A percentile compares a stretch with the other conserved stretches of the same genome.
Conservation (phyloP, 192 early-diverging fungal genomes). For the Coemansia asiatica region DNA sequence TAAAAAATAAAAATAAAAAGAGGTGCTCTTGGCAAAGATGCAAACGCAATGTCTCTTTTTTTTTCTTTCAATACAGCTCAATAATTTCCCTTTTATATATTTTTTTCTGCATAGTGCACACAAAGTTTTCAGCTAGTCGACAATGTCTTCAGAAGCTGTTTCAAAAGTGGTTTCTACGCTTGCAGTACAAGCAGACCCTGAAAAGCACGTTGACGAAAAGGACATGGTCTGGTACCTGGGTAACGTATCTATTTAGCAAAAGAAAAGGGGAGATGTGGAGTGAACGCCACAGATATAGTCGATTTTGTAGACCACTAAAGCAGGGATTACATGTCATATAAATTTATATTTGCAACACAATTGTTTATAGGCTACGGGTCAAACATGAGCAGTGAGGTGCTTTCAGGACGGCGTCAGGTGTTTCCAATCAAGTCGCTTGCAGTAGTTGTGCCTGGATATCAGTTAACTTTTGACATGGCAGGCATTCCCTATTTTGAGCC, state of each 20-base stretch:
- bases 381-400: constrained; percentile 52
- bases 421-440: constrained; percentile 34
- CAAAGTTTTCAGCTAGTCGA: not conserved
- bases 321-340: not conserved
- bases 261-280: no score
- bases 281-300: not conserved
- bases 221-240: constrained; percentile 38
- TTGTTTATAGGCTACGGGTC: constrained; percentile 40
- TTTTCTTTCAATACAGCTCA: not conserved
- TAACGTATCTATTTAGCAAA: constrained; percentile 4
- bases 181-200: not conserved
- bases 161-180: not conserved
- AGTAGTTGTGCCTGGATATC: constrained; percentile 39
- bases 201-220: not conserved
- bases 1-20: no score
- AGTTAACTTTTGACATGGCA: constrained; percentile 52
- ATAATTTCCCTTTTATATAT: not conserved
- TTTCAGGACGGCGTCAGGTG: constrained; percentile 50
- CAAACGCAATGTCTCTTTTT: no score
- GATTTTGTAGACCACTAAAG: not conserved
- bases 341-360: not conserved
- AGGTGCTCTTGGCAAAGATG: no score
- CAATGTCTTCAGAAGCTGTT: constrained; percentile 5
- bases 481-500: constrained; percentile 53
- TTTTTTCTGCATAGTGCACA: not conserved